phyloP scores from a whole-genome alignment of 1,284 basidiomycete genomes.

The Thecaphora thlaspeos region DNA sequence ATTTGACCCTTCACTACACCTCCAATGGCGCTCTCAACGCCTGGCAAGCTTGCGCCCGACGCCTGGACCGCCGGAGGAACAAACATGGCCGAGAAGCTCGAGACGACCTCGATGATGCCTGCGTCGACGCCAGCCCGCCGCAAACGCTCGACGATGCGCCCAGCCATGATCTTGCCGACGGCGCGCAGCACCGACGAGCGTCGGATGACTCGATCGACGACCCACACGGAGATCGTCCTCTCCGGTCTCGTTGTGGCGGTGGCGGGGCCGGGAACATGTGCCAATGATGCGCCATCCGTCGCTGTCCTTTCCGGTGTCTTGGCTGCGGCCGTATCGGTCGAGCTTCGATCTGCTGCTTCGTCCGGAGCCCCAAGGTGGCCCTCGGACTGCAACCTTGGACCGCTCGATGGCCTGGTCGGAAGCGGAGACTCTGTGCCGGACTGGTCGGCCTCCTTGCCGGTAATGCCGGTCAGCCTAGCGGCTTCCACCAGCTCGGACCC shows the following conservation, averaged over 20 bases:
- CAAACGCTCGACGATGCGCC: constrained; percentile 5
- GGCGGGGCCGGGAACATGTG: too few relatives aligned
- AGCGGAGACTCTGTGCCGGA: too few relatives aligned
- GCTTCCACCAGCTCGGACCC: constrained; percentile 9
- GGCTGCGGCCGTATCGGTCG: too few relatives aligned
- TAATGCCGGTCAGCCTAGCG: constrained; percentile 4
- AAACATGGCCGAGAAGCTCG: constrained; percentile 20
- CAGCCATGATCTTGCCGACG: constrained; percentile 11
- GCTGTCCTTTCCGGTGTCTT: too few relatives aligned
- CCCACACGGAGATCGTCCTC: constrained; percentile 11
- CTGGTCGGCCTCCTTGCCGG: too few relatives aligned
- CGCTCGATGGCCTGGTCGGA: too few relatives aligned
- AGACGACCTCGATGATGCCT: constrained; percentile 6
- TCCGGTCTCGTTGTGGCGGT: not conserved
- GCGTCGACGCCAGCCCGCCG: not conserved
- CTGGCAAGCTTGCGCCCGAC: not conserved
- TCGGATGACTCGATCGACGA: constrained; percentile 16
- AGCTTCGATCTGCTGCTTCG: too few relatives aligned
- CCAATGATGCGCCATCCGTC: too few relatives aligned
- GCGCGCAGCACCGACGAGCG: constrained; percentile 11
- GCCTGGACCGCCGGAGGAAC: constrained; percentile 13
- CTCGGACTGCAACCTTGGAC: too few relatives aligned
- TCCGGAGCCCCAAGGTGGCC: too few relatives aligned
- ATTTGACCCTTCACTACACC: too few relatives aligned
- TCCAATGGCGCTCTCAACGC: not conserved